phyloP scores from a whole-genome alignment of 345 rosid genomes.

The Aegle marmelos region DNA sequence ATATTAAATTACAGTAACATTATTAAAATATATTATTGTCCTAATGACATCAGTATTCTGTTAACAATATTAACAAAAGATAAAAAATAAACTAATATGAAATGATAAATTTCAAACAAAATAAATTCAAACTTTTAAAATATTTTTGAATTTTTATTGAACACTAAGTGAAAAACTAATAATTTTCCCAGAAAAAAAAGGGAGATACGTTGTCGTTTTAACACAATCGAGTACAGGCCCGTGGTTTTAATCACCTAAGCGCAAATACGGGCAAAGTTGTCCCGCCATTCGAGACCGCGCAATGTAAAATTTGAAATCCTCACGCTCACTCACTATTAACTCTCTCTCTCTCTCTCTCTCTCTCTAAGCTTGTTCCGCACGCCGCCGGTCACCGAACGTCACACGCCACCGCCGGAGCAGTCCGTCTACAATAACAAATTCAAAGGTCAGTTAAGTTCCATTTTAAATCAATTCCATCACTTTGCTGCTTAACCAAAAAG shows the following conservation, averaged over 20 bases:
- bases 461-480: background rate
- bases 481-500: background rate
- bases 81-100: no score
- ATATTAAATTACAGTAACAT: no score
- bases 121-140: no score
- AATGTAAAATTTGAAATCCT: constrained; percentile 8
- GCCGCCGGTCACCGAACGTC: background rate
- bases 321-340: background rate
- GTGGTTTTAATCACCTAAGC: no score
- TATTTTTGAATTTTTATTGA: no score
- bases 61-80: no score
- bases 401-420: background rate
- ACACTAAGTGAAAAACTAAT: no score
- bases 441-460: background rate
- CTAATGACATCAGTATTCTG: no score
- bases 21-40: no score
- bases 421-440: background rate
- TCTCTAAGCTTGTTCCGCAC: background rate
- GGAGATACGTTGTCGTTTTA: background rate
- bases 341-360: background rate
- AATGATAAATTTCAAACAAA: no score
- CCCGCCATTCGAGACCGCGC: constrained; percentile 30
- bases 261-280: background rate
- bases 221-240: background rate
- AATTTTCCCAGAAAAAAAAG: no score